A percentile compares a stretch with the other conserved stretches of the same genome.
Evolutionary conservation across 768 basidiomycete genomes (phyloP).

Genomic region (Podaxis carcinomalis): DNA sequence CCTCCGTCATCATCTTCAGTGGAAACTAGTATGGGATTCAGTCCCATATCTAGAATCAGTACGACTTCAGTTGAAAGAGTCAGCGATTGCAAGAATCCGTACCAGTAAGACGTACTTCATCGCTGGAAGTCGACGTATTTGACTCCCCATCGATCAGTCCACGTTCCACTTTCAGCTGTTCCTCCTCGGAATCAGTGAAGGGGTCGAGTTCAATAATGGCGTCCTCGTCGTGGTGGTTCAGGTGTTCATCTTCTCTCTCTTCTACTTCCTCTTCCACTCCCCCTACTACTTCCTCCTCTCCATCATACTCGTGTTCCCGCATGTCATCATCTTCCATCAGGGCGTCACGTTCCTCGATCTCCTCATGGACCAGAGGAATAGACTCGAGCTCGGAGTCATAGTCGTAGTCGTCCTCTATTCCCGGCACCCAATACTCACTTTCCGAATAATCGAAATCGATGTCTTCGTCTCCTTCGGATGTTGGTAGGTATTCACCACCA

Average conservation of each 20-base stretch:
- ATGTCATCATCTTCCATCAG: conserved; percentile 20
- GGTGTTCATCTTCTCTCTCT: conserved; percentile 22
- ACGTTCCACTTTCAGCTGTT: conserved; percentile 26
- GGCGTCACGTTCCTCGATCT: conserved; percentile 11
- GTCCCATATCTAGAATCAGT: background rate
- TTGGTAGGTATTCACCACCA: conserved; percentile 62
- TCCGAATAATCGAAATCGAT: conserved; percentile 29
- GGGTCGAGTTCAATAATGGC: background rate
- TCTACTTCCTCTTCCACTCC: conserved; percentile 9
- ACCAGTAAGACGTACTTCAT: background rate
- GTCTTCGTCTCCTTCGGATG: conserved; percentile 47
- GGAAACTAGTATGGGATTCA: conserved; percentile 9
- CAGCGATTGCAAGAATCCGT: background rate
- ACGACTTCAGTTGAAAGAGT: background rate
- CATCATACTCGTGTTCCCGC: conserved; percentile 19
- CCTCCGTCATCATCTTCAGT: conserved; percentile 20
- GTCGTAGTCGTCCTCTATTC: conserved; percentile 10
- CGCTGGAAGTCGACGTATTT: conserved; percentile 8
- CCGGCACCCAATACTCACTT: conserved; percentile 13
- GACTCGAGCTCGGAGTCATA: background rate
- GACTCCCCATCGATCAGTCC: conserved; percentile 41
- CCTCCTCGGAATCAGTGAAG: conserved; percentile 14
- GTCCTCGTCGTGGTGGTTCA: background rate
- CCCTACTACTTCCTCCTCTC: background rate
- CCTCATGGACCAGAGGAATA: background rate